Evolutionary conservation across 2,329 filamentous ascomycete species (phyloP).

Genomic region (Paecilomyces sp.): DNA sequence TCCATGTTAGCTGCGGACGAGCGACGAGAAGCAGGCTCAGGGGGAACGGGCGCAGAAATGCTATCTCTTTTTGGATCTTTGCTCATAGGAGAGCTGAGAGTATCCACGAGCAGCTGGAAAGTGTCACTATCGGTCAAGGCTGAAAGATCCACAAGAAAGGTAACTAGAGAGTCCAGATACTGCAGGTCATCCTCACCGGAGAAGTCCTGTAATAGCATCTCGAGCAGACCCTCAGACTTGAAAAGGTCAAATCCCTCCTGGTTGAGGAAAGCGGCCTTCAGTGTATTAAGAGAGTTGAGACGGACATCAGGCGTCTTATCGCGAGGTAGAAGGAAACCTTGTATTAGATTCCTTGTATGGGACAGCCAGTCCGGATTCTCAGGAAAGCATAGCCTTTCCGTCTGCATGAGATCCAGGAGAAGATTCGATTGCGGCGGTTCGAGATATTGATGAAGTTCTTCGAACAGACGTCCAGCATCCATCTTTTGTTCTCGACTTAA

Average conservation of each 20-base stretch:
- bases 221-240: conserved; percentile 24
- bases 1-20: conserved; percentile 23
- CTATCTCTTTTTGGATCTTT: conserved; percentile 24
- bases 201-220: conserved; percentile 26
- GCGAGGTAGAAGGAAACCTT: conserved; percentile 29
- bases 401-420: conserved; percentile 25
- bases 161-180: conserved; percentile 32
- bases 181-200: conserved; percentile 29
- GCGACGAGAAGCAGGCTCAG: conserved; percentile 19
- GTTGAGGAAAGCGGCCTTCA: conserved; percentile 31
- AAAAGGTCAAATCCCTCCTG: conserved; percentile 23
- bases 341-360: conserved; percentile 26
- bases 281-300: conserved; percentile 29
- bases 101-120: conserved; percentile 26
- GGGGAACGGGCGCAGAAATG: conserved; percentile 13
- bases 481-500: conserved; percentile 28
- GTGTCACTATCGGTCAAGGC: conserved; percentile 20
- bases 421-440: conserved; percentile 32
- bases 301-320: conserved; percentile 32
- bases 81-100: conserved; percentile 28
- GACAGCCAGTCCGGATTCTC: conserved; percentile 25
- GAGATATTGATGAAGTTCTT: conserved; percentile 27
- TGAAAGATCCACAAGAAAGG: conserved; percentile 29
- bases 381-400: conserved; percentile 27
- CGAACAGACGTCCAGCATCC: conserved; percentile 28